Evolutionary conservation across 345 rosid species (phyloP), one percentile per base, ranked within the genome.

Genomic region (Salix arbutifolia): DNA sequence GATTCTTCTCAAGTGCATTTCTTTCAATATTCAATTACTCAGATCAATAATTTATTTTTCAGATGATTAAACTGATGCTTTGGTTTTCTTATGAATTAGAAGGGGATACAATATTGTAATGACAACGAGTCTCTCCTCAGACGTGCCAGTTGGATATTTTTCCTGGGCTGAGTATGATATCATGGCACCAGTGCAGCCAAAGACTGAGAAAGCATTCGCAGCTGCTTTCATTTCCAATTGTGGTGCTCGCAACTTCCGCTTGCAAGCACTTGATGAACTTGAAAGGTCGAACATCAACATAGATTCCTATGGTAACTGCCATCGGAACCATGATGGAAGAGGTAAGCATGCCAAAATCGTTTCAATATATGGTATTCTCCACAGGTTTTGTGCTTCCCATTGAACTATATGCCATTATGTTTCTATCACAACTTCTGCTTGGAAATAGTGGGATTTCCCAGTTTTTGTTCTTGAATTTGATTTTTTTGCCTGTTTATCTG

Each of bases 201-300:
- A 96, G 84, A 89, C 93, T 0, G 96, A 93, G 86, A 92, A 73
- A 66, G 92, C 97, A 78, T 74, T 86, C 8, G 99, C 99, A 69
- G 99, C 98, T 76, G 98, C 98, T 84, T 96, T 96, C 87, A 93
- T 96, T 82, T 93, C 99, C 17, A 96, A 93, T 40, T 96, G 99
- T 42, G 96, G 87, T 70, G 97, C 99, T 42, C 91, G 88, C 65
- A 96, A 96, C 79, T 96, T 96, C 67, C 90, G 98, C 12, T 78
- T 96, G 84, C 92, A 93, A 82, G 99, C 92, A 67, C 96, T 96
- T 81, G 88, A 87, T 67, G 87, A 81, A 5, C 88, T 96, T 82
- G 94, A 86, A 87, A 86, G 83, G 70, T 82, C 83, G 21, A 86
- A 86, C 8, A 25, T 93, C 66, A 81, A 73, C 77, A 92, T 96